Conservation (phyloP, 2,329 filamentous ascomycete genomes). For the Pseudocercospora cruenta region DNA sequence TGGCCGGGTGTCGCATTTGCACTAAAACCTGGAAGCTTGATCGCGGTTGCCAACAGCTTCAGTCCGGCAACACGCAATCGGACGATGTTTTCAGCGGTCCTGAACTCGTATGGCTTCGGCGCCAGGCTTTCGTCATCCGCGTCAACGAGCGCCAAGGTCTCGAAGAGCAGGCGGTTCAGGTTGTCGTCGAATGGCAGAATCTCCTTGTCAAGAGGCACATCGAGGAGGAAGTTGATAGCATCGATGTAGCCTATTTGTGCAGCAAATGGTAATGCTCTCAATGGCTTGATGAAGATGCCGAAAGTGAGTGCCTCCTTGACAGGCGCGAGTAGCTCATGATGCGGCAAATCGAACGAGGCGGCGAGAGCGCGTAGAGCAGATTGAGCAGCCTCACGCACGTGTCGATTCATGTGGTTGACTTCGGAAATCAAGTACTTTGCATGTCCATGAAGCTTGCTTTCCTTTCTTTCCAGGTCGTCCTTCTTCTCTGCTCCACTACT, state of each 20-base stretch:
- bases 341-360: constrained; percentile 73
- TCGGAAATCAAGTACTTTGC: constrained; percentile 86
- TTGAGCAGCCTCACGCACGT: constrained; percentile 86
- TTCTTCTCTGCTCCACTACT: constrained; percentile 74
- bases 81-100: constrained; percentile 93
- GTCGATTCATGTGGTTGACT: constrained; percentile 91
- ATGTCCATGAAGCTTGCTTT: constrained; percentile 71
- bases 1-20: constrained; percentile 53
- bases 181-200: constrained; percentile 92
- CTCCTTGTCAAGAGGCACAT: constrained; percentile 71
- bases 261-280: constrained; percentile 88
- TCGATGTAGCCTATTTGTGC: constrained; percentile 99
- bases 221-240: constrained; percentile 92
- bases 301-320: constrained; percentile 88
- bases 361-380: constrained; percentile 80
- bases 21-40: constrained; percentile 88
- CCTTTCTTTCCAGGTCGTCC: constrained; percentile 71
- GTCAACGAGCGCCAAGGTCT: constrained; percentile 90
- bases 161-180: constrained; percentile 85
- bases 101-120: constrained; percentile 89
- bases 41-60: constrained; percentile 87
- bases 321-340: constrained; percentile 85
- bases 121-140: constrained; percentile 91
- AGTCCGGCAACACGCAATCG: constrained; percentile 92
- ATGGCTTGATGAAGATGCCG: constrained; percentile 92